A percentile compares a stretch with the other conserved stretches of the same genome.
phyloP scores from a whole-genome alignment of 768 basidiomycete species.

The Leccinum variicolor region DNA sequence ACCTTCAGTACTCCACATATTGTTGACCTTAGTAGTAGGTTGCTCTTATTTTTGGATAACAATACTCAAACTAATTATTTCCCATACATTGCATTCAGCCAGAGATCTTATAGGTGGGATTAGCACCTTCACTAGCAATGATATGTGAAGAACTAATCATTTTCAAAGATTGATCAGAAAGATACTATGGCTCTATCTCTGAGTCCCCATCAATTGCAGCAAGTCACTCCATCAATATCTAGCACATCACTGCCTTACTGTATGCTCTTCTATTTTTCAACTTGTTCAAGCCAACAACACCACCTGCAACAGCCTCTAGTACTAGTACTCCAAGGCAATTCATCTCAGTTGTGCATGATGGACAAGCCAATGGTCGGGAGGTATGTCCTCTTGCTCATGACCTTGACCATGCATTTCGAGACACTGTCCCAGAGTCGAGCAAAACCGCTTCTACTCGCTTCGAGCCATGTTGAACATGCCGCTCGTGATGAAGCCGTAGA shows the following conservation, averaged over 20 bases:
- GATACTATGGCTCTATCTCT: constrained; percentile 23
- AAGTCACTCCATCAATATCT: background rate
- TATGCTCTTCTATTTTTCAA: constrained; percentile 2
- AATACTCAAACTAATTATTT: background rate
- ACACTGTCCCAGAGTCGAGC: constrained; percentile 5
- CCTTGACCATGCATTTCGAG: constrained; percentile 9
- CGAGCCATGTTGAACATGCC: constrained; percentile 1
- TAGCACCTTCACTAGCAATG: background rate
- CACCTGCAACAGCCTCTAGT: constrained; percentile 8
- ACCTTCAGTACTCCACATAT: background rate
- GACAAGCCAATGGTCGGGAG: constrained; percentile 3
- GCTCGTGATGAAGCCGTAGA: background rate
- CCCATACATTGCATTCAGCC: background rate
- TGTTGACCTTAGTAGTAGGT: background rate
- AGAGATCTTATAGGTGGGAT: background rate
- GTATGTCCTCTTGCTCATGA: constrained; percentile 3
- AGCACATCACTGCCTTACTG: constrained; percentile 8
- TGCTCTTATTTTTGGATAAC: background rate
- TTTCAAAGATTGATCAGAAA: background rate
- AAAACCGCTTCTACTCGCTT: background rate
- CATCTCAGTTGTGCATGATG: constrained; percentile 2
- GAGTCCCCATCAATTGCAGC: constrained; percentile 8
- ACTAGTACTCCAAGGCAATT: constrained; percentile 18
- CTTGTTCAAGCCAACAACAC: background rate
- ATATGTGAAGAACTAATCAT: background rate